These are phyloP conservation scores for Aspergillus sp. DNA, from an alignment of 2,329 filamentous ascomycete species.

Conservation along the genomic window DNA sequence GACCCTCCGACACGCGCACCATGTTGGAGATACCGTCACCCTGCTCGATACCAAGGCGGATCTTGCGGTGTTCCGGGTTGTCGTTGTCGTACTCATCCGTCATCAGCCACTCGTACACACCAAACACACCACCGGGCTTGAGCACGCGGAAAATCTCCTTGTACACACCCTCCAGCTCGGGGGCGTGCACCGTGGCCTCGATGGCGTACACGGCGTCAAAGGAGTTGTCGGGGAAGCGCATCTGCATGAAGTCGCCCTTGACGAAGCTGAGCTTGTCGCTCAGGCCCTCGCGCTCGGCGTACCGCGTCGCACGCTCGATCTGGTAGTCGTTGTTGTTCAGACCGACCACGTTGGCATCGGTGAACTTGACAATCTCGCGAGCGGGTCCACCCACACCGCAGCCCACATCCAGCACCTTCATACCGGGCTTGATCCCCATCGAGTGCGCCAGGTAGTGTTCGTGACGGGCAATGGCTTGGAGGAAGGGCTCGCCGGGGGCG, in stretches of 20 bases:
- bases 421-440: constrained; percentile 80
- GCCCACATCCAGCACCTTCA: constrained; percentile 92
- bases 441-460: constrained; percentile 95
- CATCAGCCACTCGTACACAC: constrained; percentile 99
- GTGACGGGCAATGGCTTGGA: constrained; percentile 89
- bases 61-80: constrained; percentile 80
- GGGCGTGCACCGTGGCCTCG: constrained; percentile 94
- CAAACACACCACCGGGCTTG: constrained; percentile 93
- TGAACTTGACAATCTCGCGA: constrained; percentile 94
- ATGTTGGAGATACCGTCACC: constrained; percentile 98
- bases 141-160: constrained; percentile 90
- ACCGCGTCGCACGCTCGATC: constrained; percentile 86
- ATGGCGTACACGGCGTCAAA: constrained; percentile 98
- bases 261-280: constrained; percentile 77
- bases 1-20: constrained; percentile 79
- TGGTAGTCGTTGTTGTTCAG: constrained; percentile 99
- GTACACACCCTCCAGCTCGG: constrained; percentile 87
- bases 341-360: constrained; percentile 82
- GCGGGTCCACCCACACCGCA: constrained; percentile 96
- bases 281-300: constrained; percentile 78
- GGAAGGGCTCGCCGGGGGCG: constrained; percentile 79
- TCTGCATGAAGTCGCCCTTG: constrained; percentile 99
- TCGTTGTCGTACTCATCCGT: constrained; percentile 90
- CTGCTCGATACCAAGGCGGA: constrained; percentile 91
- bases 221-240: constrained; percentile 86